Conservation (phyloP, 495 filamentous ascomycete species). For the Neurospora sp. region DNA sequence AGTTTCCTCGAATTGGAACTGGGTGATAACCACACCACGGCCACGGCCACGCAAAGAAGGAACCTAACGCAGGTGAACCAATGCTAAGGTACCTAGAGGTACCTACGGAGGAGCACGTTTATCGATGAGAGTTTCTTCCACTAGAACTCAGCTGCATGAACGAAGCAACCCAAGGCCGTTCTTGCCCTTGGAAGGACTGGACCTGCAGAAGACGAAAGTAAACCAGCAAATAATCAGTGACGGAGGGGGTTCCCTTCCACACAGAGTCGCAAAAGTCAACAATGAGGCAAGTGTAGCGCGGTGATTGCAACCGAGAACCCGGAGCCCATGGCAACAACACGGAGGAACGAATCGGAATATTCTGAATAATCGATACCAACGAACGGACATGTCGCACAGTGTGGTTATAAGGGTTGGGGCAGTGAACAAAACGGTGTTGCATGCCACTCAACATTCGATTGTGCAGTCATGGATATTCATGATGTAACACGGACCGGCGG, state of each 20-base stretch:
- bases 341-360: background rate
- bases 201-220: background rate
- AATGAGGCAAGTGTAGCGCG: background rate
- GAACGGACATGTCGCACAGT: background rate
- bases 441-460: background rate
- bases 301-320: background rate
- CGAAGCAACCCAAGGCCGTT: background rate
- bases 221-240: background rate
- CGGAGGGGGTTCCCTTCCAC: background rate
- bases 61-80: background rate
- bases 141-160: background rate
- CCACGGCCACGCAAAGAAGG: background rate
- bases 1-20: background rate
- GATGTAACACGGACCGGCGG: background rate
- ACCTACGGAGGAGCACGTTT: background rate
- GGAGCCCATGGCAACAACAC: background rate
- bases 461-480: background rate
- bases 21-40: background rate
- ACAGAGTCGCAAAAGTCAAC: background rate
- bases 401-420: background rate
- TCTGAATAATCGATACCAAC: background rate
- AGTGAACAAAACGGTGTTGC: background rate
- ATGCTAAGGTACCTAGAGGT: too few species aligned
- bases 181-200: background rate
- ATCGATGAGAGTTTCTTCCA: background rate